phyloP scores from a whole-genome alignment of 495 filamentous ascomycete species.

The Penicillium canariense region DNA sequence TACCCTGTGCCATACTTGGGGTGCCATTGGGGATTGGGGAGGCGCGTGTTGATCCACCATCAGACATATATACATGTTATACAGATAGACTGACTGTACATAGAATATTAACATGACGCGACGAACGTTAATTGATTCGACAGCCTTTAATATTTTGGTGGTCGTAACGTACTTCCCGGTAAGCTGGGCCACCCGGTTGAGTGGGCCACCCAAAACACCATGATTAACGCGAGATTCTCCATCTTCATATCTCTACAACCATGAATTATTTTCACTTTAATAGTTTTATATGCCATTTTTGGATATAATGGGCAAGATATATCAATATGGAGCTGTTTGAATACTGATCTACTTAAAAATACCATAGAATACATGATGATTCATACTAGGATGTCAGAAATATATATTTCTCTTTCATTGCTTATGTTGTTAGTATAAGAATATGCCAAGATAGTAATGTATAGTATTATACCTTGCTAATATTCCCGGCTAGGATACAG shows the following conservation, averaged over 20 bases:
- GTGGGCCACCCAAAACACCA: not conserved
- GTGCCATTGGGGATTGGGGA: not conserved
- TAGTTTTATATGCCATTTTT: not conserved
- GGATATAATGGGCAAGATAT: too few relatives aligned
- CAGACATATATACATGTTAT: constrained; percentile 9
- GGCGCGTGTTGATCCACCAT: not conserved
- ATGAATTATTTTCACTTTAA: not conserved
- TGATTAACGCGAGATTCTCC: not conserved
- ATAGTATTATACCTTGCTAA: too few relatives aligned
- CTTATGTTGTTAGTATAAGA: too few relatives aligned
- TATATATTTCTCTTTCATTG: too few relatives aligned
- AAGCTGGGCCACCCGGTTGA: too few relatives aligned
- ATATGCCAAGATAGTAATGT: too few relatives aligned
- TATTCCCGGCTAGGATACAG: too few relatives aligned
- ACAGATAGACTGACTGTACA: constrained; percentile 29
- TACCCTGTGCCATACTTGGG: constrained; percentile 13
- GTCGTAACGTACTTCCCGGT: too few relatives aligned
- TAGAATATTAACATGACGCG: constrained; percentile 12
- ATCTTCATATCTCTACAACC: not conserved
- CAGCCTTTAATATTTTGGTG: not conserved
- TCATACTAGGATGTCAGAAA: too few relatives aligned
- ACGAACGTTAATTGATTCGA: not conserved
- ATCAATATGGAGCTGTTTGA: too few relatives aligned
- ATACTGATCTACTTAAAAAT: too few relatives aligned
- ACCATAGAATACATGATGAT: too few relatives aligned